Conservation (phyloP, 306 rosid genomes). For the Quercus aquifolioides region DNA sequence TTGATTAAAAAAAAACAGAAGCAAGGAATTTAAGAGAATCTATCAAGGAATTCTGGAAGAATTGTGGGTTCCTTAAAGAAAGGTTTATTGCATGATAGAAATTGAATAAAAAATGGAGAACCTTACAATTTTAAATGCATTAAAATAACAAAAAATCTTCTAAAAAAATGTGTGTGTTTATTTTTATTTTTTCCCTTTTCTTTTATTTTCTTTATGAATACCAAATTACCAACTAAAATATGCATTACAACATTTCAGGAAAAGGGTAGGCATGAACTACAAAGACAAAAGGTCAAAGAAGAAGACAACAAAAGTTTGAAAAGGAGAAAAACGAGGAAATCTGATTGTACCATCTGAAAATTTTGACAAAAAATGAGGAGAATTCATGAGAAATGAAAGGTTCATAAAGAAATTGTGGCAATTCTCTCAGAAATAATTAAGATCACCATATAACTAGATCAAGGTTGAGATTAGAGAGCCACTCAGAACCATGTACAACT, state of each 20-base stretch:
- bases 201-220: neutral
- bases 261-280: neutral
- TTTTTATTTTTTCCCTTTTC: neutral
- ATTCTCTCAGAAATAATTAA: neutral
- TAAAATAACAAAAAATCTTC: neutral
- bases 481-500: neutral
- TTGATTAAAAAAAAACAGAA: neutral
- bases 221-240: neutral
- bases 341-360: neutral
- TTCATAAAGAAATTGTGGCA: neutral
- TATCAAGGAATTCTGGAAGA: neutral
- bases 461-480: neutral
- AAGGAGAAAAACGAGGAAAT: neutral
- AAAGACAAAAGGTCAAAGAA: neutral
- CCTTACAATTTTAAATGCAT: neutral
- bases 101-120: neutral
- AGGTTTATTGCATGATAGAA: neutral
- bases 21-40: neutral
- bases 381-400: slow-evolving; percentile 11
- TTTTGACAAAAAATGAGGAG: slow-evolving; percentile 3
- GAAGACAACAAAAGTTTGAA: neutral
- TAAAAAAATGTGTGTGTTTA: neutral
- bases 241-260: slow-evolving; percentile 1
- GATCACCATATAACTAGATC: neutral
- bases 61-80: neutral